Base-by-base conservation (phyloP, 2,329 filamentous ascomycete species). In the Botryotinia narcissicola region DNA sequence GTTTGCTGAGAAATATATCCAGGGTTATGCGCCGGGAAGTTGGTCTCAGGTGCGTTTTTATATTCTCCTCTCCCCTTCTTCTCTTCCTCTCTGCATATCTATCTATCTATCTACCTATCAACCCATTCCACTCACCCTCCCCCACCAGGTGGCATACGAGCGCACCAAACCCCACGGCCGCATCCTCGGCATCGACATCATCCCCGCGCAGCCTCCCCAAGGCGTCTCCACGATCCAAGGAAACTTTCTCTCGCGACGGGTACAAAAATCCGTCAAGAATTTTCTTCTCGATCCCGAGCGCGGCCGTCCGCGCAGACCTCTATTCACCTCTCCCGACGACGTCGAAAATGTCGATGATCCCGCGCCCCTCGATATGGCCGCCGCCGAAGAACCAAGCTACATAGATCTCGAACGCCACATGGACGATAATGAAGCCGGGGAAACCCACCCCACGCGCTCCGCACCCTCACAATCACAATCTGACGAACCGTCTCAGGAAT, bases 181-280 rank as follows among this genome's bases (percentile, higher is more conserved):
- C 61, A 91, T 99, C 20, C 85, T 99, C 42, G 97, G 96, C 18
- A 95, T 99, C 79, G 96, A 99, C 81, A 88, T 99, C 70, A 94
- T 99, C 76, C 96, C 96, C 7, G 93, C 94, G 0, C 92, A 95
- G 81, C 95, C 97, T 8, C 96, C 96, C 0, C 90, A 88, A 79
- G 96, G 96, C 35, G 94, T 97, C n/a, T 95, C 93, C 42, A 94
- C 94, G 3, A 94, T 99, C 73, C 96, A 99, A 83, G 96, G 97
- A 66, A 93, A 99, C 81, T 98, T 99, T 77, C 85, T 98, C 59
- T 92, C 91, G 9, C 87, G 89, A 0, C 83, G 84, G 3, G 91
- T 98, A n/a, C 92, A 92, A 81, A 87, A 85, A 35, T 88, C 95
- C 81, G 91, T 97, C 57, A 91, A 92, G 81, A 86, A 89, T 8